Percentiles rank a stretch among this genome's conserved stretches.
Evolutionary conservation across 768 basidiomycete genomes (phyloP).

Genomic region (Panaeolus cyanescens): DNA sequence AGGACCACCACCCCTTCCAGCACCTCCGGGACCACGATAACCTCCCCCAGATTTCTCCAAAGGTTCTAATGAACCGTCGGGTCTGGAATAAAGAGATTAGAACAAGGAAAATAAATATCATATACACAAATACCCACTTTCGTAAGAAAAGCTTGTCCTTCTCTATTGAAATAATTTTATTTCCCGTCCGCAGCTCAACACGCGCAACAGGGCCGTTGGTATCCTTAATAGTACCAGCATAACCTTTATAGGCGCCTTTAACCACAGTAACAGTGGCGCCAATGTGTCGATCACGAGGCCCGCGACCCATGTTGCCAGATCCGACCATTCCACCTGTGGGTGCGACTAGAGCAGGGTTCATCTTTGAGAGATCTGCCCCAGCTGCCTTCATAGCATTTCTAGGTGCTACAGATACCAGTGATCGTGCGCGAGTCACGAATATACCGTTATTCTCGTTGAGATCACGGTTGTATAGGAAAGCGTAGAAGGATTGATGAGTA

Average conservation of each 20-base stretch:
- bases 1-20: conserved; percentile 19
- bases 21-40: conserved; percentile 10
- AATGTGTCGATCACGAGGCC: conserved; percentile 81
- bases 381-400: conserved; percentile 70
- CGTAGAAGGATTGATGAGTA: conserved; percentile 91
- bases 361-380: conserved; percentile 80
- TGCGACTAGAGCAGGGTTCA: conserved; percentile 80
- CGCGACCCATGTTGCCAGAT: conserved; percentile 75
- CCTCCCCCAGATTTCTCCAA: conserved; percentile 38
- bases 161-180: conserved; percentile 86
- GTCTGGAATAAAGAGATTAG: conserved; percentile 36
- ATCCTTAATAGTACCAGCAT: conserved; percentile 92
- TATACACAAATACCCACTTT: conserved; percentile 50
- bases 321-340: conserved; percentile 77
- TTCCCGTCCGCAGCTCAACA: conserved; percentile 88
- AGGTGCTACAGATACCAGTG: conserved; percentile 82
- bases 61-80: conserved; percentile 55
- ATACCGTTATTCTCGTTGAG: conserved; percentile 90
- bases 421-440: conserved; percentile 87
- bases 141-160: conserved; percentile 76
- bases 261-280: conserved; percentile 78
- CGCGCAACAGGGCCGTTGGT: conserved; percentile 85
- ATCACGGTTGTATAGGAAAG: conserved; percentile 93
- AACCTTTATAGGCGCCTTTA: conserved; percentile 89
- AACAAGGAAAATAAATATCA: neutral